A percentile compares a stretch with the other conserved stretches of the same genome.
Conservation (phyloP, 371 early-diverging fungal genomes). For the Mucor ambiguus region DNA sequence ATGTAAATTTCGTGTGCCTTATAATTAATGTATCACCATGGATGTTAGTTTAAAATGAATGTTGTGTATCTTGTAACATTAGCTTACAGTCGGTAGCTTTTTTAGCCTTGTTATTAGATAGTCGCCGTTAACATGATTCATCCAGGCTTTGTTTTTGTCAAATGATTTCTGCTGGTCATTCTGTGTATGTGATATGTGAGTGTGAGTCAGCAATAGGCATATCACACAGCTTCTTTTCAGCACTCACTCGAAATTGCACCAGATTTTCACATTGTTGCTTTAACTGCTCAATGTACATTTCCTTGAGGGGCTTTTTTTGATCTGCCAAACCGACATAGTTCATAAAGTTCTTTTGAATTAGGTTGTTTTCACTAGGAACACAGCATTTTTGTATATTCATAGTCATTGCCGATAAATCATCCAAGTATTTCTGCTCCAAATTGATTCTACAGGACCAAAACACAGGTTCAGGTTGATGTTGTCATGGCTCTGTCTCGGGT, state of each 20-base stretch:
- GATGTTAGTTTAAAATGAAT: not conserved
- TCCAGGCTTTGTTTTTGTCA: constrained; percentile 25
- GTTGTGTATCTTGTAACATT: not conserved
- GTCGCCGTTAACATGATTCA: constrained; percentile 23
- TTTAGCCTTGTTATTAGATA: constrained; percentile 22
- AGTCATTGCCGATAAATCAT: constrained; percentile 12
- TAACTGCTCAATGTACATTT: constrained; percentile 13
- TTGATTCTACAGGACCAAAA: constrained; percentile 12
- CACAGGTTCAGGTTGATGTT: not conserved
- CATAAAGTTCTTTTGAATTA: constrained; percentile 17
- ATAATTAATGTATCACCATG: constrained; percentile 1
- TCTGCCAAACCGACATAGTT: constrained; percentile 22
- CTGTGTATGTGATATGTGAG: not conserved
- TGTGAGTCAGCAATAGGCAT: not conserved
- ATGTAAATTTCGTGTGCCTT: constrained; percentile 25
- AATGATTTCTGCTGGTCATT: constrained; percentile 23
- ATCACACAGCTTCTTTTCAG: not conserved
- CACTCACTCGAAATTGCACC: constrained; percentile 20
- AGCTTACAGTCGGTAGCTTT: constrained; percentile 23
- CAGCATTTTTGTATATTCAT: constrained; percentile 9
- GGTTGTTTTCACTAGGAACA: constrained; percentile 9
- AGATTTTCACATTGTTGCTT: constrained; percentile 16
- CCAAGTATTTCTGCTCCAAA: constrained; percentile 19
- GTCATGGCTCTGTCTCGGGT: not conserved
- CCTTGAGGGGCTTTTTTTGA: not conserved